phyloP scores from a whole-genome alignment of 2,329 filamentous ascomycete species.

The Ciborinia camelliae region DNA sequence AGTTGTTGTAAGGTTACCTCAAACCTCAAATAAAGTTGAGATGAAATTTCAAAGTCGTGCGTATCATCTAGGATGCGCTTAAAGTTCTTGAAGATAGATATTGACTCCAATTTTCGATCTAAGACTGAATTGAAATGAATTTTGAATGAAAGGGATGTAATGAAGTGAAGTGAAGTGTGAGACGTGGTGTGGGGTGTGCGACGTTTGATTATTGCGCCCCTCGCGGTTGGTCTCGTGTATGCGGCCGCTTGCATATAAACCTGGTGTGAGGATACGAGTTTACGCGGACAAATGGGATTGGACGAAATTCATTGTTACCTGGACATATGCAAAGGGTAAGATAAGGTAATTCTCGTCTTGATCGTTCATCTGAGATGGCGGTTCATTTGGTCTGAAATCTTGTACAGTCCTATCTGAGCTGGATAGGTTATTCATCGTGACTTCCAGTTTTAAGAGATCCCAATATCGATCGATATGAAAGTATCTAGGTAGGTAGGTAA shows the following conservation, averaged over 20 bases:
- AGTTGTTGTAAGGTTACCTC: too few relatives aligned
- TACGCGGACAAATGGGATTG: too few relatives aligned
- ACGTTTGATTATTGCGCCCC: background rate
- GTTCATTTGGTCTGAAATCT: background rate
- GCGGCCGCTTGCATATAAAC: slow-evolving; percentile 1
- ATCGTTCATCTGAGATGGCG: background rate
- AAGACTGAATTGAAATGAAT: too few relatives aligned
- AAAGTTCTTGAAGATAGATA: background rate
- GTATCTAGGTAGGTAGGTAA: too few relatives aligned
- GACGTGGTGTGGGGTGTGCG: too few relatives aligned
- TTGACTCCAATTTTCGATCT: too few relatives aligned
- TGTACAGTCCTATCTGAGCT: background rate
- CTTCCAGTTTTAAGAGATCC: too few relatives aligned
- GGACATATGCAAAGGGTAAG: too few relatives aligned
- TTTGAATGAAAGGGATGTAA: too few relatives aligned
- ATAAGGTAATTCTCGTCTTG: too few relatives aligned
- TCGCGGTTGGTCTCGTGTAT: background rate
- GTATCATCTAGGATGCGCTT: background rate
- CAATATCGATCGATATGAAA: background rate
- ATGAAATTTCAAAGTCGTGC: background rate
- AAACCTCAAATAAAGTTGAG: background rate
- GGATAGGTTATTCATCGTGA: background rate
- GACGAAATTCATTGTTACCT: background rate
- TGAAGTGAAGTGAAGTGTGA: background rate
- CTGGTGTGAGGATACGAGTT: background rate